Evolutionary conservation across 1,284 basidiomycete species (phyloP).

Genomic region (Macrocystidia cucumis): DNA sequence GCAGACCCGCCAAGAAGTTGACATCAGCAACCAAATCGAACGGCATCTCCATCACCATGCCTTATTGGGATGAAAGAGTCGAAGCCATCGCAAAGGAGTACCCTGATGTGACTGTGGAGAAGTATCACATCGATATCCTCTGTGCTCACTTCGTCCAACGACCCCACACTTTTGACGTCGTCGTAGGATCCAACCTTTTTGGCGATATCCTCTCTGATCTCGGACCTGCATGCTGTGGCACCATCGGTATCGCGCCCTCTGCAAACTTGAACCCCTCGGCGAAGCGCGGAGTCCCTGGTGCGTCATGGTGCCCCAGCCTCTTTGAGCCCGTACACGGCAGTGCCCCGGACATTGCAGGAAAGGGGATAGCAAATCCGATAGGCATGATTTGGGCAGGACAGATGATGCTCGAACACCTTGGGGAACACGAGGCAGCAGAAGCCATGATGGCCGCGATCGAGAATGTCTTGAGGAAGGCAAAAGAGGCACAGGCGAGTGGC

Average conservation of each 20-base stretch:
- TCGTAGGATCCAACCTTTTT: slow-evolving; percentile 47
- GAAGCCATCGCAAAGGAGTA: slow-evolving; percentile 40
- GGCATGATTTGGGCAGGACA: slow-evolving; percentile 57
- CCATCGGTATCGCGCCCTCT: slow-evolving; percentile 51
- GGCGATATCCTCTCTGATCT: slow-evolving; percentile 51
- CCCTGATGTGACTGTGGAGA: slow-evolving; percentile 42
- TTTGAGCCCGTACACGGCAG: slow-evolving; percentile 54
- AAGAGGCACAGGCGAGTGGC: slow-evolving; percentile 15
- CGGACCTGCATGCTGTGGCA: slow-evolving; percentile 46
- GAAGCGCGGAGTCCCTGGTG: slow-evolving; percentile 14
- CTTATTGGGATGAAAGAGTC: slow-evolving; percentile 40
- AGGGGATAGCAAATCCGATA: slow-evolving; percentile 71
- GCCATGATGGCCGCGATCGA: slow-evolving; percentile 45
- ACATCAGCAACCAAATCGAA: slow-evolving; percentile 48
- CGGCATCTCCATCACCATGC: slow-evolving; percentile 38
- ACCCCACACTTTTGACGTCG: slow-evolving; percentile 44
- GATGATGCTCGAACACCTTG: slow-evolving; percentile 48
- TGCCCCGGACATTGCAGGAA: slow-evolving; percentile 70
- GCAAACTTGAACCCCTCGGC: slow-evolving; percentile 46
- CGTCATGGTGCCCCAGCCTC: slow-evolving; percentile 32
- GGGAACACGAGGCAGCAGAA: slow-evolving; percentile 39
- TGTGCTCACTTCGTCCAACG: slow-evolving; percentile 40
- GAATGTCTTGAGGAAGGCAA: slow-evolving; percentile 23
- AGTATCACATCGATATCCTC: slow-evolving; percentile 42
- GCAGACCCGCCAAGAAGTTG: slow-evolving; percentile 38